These are phyloP conservation scores for Cystoderma amianthinum DNA, from an alignment of 768 basidiomycete species.

Conservation along the genomic window DNA sequence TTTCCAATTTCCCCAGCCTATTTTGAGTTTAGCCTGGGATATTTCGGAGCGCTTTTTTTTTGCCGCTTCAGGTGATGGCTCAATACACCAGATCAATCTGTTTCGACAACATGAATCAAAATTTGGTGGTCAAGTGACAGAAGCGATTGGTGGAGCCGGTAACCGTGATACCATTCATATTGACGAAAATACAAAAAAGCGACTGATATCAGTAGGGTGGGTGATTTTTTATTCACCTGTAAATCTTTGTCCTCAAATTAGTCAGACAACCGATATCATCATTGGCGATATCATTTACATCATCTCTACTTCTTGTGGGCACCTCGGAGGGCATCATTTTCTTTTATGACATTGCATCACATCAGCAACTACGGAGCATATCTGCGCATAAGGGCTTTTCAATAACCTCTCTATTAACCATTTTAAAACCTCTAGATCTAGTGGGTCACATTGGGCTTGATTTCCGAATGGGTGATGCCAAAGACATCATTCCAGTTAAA, in stretches of 20 bases:
- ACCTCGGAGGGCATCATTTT: slow-evolving; percentile 68
- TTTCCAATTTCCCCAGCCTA: slow-evolving; percentile 78
- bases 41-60: slow-evolving; percentile 85
- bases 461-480: slow-evolving; percentile 32
- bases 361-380: slow-evolving; percentile 83
- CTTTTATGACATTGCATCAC: slow-evolving; percentile 84
- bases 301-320: slow-evolving; percentile 76
- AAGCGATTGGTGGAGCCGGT: slow-evolving; percentile 74
- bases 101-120: slow-evolving; percentile 58
- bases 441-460: slow-evolving; percentile 69
- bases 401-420: slow-evolving; percentile 68
- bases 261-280: slow-evolving; percentile 65
- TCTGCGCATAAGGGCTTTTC: slow-evolving; percentile 59
- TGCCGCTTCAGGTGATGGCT: slow-evolving; percentile 70
- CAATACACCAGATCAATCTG: slow-evolving; percentile 74
- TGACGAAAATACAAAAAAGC: slow-evolving; percentile 46
- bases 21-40: slow-evolving; percentile 70
- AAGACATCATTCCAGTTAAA: slow-evolving; percentile 59
- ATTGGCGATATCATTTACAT: slow-evolving; percentile 71
- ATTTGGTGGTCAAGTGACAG: slow-evolving; percentile 40
- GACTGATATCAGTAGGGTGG: slow-evolving; percentile 70
- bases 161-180: slow-evolving; percentile 63
- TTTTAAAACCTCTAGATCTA: slow-evolving; percentile 85
- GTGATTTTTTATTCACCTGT: slow-evolving; percentile 11
- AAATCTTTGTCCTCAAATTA: neutral